phyloP scores from a whole-genome alignment of 805 yeast species.

The Metschnikowia reukaufii region DNA sequence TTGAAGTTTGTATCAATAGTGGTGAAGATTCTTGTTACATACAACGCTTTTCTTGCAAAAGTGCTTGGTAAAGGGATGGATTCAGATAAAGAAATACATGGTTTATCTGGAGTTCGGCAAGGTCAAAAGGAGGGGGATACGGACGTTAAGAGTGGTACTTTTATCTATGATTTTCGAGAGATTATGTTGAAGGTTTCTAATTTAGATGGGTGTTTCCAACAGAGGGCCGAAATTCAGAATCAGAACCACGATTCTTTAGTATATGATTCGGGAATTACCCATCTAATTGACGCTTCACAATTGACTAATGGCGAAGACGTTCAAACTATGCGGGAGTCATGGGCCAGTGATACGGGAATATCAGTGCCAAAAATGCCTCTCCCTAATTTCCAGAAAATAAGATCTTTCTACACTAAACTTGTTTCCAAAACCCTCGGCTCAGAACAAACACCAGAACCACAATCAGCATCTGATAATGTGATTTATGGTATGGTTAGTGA shows the following conservation, averaged over 20 bases:
- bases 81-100: neutral
- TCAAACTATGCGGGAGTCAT: neutral
- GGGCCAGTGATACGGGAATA: neutral
- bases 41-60: slow-evolving; percentile 23
- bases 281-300: slow-evolving; percentile 3
- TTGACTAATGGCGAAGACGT: neutral
- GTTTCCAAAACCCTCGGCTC: neutral
- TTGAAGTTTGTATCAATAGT: slow-evolving; percentile 36
- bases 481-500: slow-evolving; percentile 30
- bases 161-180: slow-evolving; percentile 21
- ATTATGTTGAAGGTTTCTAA: slow-evolving; percentile 19
- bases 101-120: neutral
- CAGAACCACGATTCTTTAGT: neutral
- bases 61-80: slow-evolving; percentile 11
- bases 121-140: neutral
- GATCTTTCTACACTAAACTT: slow-evolving; percentile 3
- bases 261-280: neutral
- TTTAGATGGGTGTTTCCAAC: slow-evolving; percentile 19
- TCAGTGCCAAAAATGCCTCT: neutral
- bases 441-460: neutral
- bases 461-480: slow-evolving; percentile 8
- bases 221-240: neutral
- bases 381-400: neutral
- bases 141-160: neutral
- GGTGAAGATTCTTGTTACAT: slow-evolving; percentile 39